These are phyloP conservation scores for Phytophthora brassicae DNA, from an alignment of 352 stramenopile genomes.

Conservation along the genomic window DNA sequence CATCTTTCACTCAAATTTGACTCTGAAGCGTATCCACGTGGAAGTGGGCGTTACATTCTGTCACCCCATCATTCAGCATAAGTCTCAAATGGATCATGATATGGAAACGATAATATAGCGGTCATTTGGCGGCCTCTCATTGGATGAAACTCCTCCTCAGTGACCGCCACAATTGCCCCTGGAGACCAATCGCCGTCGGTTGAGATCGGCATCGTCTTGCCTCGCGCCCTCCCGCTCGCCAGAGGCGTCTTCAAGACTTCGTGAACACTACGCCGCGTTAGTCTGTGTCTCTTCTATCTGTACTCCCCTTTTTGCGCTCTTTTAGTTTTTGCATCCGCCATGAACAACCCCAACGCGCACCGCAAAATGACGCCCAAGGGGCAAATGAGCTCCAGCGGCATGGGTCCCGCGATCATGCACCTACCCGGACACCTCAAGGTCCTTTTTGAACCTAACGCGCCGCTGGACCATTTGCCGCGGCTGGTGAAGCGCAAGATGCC, in stretches of 20 bases:
- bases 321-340: constrained; percentile 11
- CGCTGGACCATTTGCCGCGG: constrained; percentile 69
- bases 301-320: neutral
- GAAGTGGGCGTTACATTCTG: constrained; percentile 9
- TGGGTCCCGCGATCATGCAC: constrained; percentile 83
- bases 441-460: constrained; percentile 80
- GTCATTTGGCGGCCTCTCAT: too few species aligned
- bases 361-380: constrained; percentile 89
- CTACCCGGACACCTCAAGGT: constrained; percentile 78
- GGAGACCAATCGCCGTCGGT: constrained; percentile 18
- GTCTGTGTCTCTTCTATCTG: constrained; percentile 4
- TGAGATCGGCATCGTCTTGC: constrained; percentile 10
- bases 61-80: neutral
- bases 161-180: too few species aligned
- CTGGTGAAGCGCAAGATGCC: constrained; percentile 88
- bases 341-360: constrained; percentile 67
- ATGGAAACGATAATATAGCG: too few species aligned
- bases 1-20: constrained; percentile 19
- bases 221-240: constrained; percentile 1
- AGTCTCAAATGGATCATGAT: neutral
- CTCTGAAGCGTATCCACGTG: constrained; percentile 18
- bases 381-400: constrained; percentile 87
- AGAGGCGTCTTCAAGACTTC: neutral
- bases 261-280: neutral
- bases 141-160: too few species aligned